A percentile compares a stretch with the other conserved stretches of the same genome.
Conservation (phyloP, 78 protist species). For the Dictyostelium discoideum region dicty_2.7 NC_007088.5:7962501-7963000, state of each 20-base stretch:
- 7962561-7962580: neutral
- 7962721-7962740: slow-evolving; percentile 11
- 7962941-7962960: neutral
- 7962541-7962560: neutral
- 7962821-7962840: slow-evolving; percentile 27
- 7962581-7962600: neutral
- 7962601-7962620: neutral
- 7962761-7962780: slow-evolving; percentile 12
- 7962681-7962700: slow-evolving; percentile 26
- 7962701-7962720: slow-evolving; percentile 1
- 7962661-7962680: slow-evolving; percentile 43
- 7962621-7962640: slow-evolving; percentile 33
- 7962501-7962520: neutral
- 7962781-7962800: slow-evolving; percentile 27
- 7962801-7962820: slow-evolving; percentile 26
- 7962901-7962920: slow-evolving; percentile 20
- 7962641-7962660: slow-evolving; percentile 5
- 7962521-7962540: no score
- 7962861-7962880: slow-evolving; percentile 8
- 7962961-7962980: neutral
- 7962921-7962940: neutral
- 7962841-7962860: slow-evolving; percentile 4
- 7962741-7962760: slow-evolving; percentile 20
- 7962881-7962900: slow-evolving; percentile 22
- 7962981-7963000: neutral